Evolutionary conservation across 345 rosid genomes (phyloP).

Genomic region (Salix suchowensis): DNA sequence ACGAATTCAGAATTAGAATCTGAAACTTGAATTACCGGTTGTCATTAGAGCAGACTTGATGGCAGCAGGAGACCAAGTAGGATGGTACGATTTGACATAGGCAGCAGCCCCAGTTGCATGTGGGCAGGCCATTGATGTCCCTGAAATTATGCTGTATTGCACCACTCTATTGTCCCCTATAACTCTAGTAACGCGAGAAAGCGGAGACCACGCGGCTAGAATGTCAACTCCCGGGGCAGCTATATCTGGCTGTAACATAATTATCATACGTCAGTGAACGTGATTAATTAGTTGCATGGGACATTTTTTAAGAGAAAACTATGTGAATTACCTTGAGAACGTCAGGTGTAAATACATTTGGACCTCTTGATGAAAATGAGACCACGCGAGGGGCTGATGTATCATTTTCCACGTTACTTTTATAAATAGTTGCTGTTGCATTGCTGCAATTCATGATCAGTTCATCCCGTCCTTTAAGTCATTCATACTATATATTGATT

Average conservation of each 20-base stretch:
- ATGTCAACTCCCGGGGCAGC: slow-evolving; percentile 53
- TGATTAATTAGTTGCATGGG: no score
- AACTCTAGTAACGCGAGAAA: background rate
- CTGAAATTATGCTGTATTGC: slow-evolving; percentile 35
- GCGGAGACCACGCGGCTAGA: slow-evolving; percentile 45
- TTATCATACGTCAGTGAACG: no score
- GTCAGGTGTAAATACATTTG: slow-evolving; percentile 39
- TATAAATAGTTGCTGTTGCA: slow-evolving; percentile 27
- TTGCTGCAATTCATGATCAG: slow-evolving; percentile 11
- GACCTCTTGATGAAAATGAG: slow-evolving; percentile 53
- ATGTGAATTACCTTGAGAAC: slow-evolving; percentile 38
- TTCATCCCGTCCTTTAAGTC: no score
- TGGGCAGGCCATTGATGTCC: slow-evolving; percentile 62
- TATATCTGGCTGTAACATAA: slow-evolving; percentile 48
- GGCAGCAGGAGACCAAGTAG: slow-evolving; percentile 37
- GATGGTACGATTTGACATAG: slow-evolving; percentile 37
- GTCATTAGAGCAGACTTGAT: slow-evolving; percentile 42
- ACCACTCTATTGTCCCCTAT: slow-evolving; percentile 25
- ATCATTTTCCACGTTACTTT: slow-evolving; percentile 10
- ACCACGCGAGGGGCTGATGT: slow-evolving; percentile 27
- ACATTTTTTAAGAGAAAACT: background rate
- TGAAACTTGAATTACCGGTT: slow-evolving; percentile 16
- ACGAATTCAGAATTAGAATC: background rate
- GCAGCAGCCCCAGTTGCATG: slow-evolving; percentile 48
- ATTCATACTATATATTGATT: no score